A percentile compares a stretch with the other conserved stretches of the same genome.
phyloP scores from a whole-genome alignment of 1,139 yeast species.

The Yamadazyma epiphylla region DNA sequence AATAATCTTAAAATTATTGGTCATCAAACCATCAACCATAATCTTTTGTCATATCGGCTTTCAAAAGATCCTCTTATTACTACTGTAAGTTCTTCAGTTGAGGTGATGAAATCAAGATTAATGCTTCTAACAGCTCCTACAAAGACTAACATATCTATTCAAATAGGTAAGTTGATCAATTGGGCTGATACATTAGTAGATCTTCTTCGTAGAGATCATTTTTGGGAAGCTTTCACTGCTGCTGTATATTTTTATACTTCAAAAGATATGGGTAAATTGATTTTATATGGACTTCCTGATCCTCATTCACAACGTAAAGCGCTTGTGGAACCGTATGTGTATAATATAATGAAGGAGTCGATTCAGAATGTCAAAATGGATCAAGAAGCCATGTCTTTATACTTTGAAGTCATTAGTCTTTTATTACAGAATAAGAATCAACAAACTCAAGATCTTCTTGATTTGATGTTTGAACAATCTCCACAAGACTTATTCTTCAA shows the following conservation, averaged over 20 bases:
- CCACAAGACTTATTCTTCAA: constrained; percentile 43
- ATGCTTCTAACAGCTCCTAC: constrained; percentile 15
- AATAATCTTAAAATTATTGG: too few relatives aligned
- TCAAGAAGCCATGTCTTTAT: constrained; percentile 10
- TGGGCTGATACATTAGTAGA: constrained; percentile 70
- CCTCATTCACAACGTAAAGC: constrained; percentile 38
- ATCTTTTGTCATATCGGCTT: too few relatives aligned
- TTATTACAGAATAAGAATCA: constrained; percentile 2
- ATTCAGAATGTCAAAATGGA: constrained; percentile 27
- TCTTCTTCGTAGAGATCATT: constrained; percentile 45
- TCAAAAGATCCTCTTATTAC: too few relatives aligned
- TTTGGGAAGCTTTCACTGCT: constrained; percentile 51
- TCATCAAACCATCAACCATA: background rate
- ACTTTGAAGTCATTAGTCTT: constrained; percentile 15
- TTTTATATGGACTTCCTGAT: constrained; percentile 52
- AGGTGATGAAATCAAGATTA: constrained; percentile 24
- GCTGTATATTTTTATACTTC: constrained; percentile 51
- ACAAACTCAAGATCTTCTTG: constrained; percentile 38
- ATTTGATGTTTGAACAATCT: constrained; percentile 49
- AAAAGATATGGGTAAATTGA: constrained; percentile 43
- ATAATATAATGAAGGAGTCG: constrained; percentile 54
- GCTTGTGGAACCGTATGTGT: constrained; percentile 52
- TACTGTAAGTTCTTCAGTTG: constrained; percentile 11
- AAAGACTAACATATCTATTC: constrained; percentile 2
- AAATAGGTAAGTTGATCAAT: constrained; percentile 56